Evolutionary conservation across 208 protist species (phyloP), one percentile per base, ranked within the genome.

Genomic region (Acanthamoeba lenticulata): DNA sequence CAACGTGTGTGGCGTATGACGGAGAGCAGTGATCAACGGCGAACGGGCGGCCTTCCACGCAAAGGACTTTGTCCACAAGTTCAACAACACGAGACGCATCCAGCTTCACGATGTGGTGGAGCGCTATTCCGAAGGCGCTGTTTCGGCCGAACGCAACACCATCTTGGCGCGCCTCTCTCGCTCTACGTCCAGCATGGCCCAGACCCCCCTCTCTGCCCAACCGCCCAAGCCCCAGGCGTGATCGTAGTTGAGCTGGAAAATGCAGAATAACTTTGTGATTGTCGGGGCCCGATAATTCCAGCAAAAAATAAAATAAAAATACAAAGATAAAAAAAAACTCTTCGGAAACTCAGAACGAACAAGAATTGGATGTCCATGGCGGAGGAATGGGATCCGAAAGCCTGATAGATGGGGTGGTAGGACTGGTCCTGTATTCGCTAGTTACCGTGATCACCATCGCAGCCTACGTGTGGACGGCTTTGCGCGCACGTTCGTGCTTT

Each of bases 31-130:
- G 85, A 34, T 91, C 17, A 91, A 91, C 47, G 85, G 52, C 2
- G 85, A 91, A 32, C 85, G 85, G 17, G 85, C 85, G n/a, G 85
- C 85, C 19, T 49, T 91, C 55, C 42, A 74, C 42, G 85, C 85
- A 27, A 24, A 6, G 24, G 85, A 91, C 57, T 91, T 91, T 72
- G 57, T 91, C 27, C 6, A 0, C 49, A 91, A 91, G 85, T 47
- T 91, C 27, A 47, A 9, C 52, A 91, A 69, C 57, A 91, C 85
- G 24, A 24, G 85, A n/a, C 45, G 36, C 7, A 69, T 91, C 34
- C 85, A 91, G 85, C 85, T 91, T 27, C 85, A 91, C 34, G 47
- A 62, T 49, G 29, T 91, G 0, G 42, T 72, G n/a, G 52, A 60
- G 27, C 44, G 52, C 52, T 91, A 52, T 38, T 24, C 42, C 2